Percentiles rank a stretch among this genome's conserved stretches.
Evolutionary conservation across 805 yeast genomes (phyloP).

Genomic region (Candida peoriensis): DNA sequence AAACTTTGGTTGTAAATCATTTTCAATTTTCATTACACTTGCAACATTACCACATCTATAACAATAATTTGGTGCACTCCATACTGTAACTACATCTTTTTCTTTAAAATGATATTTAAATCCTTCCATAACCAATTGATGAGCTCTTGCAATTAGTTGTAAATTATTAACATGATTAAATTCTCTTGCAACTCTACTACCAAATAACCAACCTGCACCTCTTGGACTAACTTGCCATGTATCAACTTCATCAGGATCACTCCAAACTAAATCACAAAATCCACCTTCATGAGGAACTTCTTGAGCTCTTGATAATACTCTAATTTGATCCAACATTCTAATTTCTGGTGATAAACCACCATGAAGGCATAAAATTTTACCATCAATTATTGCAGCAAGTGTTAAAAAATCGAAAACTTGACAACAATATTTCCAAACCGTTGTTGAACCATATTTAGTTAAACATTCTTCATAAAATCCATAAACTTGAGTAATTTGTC

Average conservation of each 20-base stretch:
- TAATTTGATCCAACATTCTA: constrained; percentile 92
- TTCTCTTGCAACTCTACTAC: constrained; percentile 89
- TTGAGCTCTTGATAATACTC: constrained; percentile 92
- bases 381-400: constrained; percentile 93
- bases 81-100: constrained; percentile 93
- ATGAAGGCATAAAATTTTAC: constrained; percentile 90
- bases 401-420: constrained; percentile 94
- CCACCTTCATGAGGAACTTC: constrained; percentile 99
- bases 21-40: constrained; percentile 94
- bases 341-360: constrained; percentile 98
- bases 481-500: constrained; percentile 98
- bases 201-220: constrained; percentile 99
- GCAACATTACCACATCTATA: constrained; percentile 98
- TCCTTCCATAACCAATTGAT: constrained; percentile 98
- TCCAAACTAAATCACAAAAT: constrained; percentile 95
- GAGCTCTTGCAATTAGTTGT: constrained; percentile 89
- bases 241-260: constrained; percentile 96
- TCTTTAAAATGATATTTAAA: constrained; percentile 95
- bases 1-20: constrained; percentile 80
- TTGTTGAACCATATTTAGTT: constrained; percentile 87
- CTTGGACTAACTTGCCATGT: constrained; percentile 98
- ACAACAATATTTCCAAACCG: constrained; percentile 95
- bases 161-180: constrained; percentile 93
- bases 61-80: constrained; percentile 98
- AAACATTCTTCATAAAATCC: constrained; percentile 97